phyloP scores from a whole-genome alignment of 352 stramenopile genomes.

The Phytophthora constricta region DNA sequence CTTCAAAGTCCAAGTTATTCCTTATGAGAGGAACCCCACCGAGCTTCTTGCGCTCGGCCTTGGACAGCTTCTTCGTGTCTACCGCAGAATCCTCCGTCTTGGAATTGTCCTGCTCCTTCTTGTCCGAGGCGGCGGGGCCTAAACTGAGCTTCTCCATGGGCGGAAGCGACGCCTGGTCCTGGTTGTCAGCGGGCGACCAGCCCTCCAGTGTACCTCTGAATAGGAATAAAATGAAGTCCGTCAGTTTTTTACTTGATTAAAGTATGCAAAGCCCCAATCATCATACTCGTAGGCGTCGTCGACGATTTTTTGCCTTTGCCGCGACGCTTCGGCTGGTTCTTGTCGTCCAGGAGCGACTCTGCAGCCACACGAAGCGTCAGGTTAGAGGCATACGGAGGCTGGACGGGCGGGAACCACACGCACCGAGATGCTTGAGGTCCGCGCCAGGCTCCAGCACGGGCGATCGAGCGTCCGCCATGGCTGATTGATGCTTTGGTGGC shows the following conservation, averaged over 20 bases:
- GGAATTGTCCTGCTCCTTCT: not conserved
- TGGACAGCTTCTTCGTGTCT: constrained; percentile 56
- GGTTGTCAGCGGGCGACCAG: constrained; percentile 60
- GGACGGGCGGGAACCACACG: not conserved
- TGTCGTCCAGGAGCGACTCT: constrained; percentile 47
- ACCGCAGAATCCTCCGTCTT: not conserved
- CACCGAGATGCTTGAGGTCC: constrained; percentile 57
- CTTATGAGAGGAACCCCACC: constrained; percentile 13
- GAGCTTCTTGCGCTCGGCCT: constrained; percentile 76
- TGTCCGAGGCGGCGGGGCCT: constrained; percentile 27
- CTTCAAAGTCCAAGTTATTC: not conserved
- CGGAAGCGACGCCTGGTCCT: constrained; percentile 18
- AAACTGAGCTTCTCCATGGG: constrained; percentile 68
- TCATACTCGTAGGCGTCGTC: constrained; percentile 41
- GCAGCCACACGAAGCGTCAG: not conserved
- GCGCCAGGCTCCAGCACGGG: constrained; percentile 48
- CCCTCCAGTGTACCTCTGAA: constrained; percentile 61
- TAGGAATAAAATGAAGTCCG: constrained; percentile 11
- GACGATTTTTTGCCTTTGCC: constrained; percentile 32
- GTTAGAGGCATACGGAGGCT: not conserved
- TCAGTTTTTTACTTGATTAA: constrained; percentile 8
- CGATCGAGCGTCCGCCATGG: constrained; percentile 52
- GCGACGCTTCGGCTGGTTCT: constrained; percentile 36
- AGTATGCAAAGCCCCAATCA: constrained; percentile 1
- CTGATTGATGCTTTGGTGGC: constrained; percentile 5